Base-by-base conservation (phyloP, 148 eudicot genomes). In the Dianthus caryophyllus region DNA sequence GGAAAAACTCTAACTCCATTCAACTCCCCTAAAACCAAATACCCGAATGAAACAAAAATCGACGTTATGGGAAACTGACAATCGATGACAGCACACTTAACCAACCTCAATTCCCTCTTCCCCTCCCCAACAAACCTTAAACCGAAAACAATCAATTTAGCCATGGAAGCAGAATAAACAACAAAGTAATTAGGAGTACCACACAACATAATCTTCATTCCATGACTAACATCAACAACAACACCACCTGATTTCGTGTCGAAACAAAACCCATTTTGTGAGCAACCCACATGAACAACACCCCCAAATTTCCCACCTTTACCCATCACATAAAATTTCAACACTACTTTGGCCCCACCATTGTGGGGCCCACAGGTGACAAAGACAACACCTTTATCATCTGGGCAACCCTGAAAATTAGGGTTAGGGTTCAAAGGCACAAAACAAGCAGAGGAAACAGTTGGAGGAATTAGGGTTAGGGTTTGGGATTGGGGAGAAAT, bases 41-140 rank as follows among this genome's bases (percentile, higher is more conserved):
- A 84, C 81, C 87, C 88, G 8, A 74, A 84, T 25, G 81, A 80
- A 57, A 89, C 65, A 62, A 80, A 80, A 68, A 93, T 66, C 15
- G 84, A 41, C 39, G 71, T 78, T 10, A 93, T 82, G 1, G 89
- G 87, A 38, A 72, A 53, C 1, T 38, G 67, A 51, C 96, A 93
- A 70, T 89, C 91, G n/a, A 93, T 80, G 82, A 81, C 88, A 55
- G 91, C 87, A 79, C 86, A 83, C 76, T 84, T 93, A 70, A 89
- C 86, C 85, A 93, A 69, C 81, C 86, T 89, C 80, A 92, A 73
- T 67, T 56, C 63, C 64, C 63, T 68, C 57, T 59, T 66, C 59
- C 80, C 83, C 60, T 66, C 78, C 9, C 50, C 85, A 55, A 44
- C 76, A 73, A 81, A 52, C 38, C 71, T 87, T 71, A 81, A 76